Evolutionary conservation across 768 basidiomycete genomes (phyloP), one percentile per base, ranked within the genome.

Genomic region (Auriscalpium vulgare): DNA sequence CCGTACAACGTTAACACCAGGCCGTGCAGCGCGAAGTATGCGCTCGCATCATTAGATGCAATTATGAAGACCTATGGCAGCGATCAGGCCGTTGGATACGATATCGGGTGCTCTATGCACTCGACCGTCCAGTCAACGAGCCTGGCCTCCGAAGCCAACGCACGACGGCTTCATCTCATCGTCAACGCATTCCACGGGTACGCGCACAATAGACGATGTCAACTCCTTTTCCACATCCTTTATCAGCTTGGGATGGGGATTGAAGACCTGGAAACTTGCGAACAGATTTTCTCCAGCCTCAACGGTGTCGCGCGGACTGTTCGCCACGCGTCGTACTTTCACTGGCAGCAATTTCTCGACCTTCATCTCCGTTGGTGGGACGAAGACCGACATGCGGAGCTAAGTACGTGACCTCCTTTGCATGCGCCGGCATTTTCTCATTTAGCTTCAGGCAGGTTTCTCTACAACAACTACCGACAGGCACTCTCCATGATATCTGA

Each of bases 181-280:
- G 53, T 54, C 14, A 38, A 54, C 35, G 43, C 53, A 2, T 54
- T 54, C n/a, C 53, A 54, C 34, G 14, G 53, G 6, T 54, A 38
- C 16, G 53, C 45, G 0, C 53, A 54, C 9, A 46, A 45, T 8
- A 1, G 53, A 3, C 8, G 11, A 10, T 54, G 53, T 44, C 53
- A 54, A 35, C 11, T 54, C 7, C 13, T 46, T 11, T 44, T 34
- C 34, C 53, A 54, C 21, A 43, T 44, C 4, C 21, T 54, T 8
- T 54, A 54, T 16, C 10, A 14, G 14, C 10, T n/a, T 4, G 53
- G 45, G 14, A 36, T 14, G 14, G 53, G 53, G 3, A 14, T 54
- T 11, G 53, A 54, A n/a, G 53, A 54, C n/a, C 53, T 54, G 7
- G 29, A 35, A 11, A 40, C 37, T 19, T 44, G 37, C 17, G 53